Conservation (phyloP, 352 stramenopile species). For the Phytophthora ohioensis region DNA sequence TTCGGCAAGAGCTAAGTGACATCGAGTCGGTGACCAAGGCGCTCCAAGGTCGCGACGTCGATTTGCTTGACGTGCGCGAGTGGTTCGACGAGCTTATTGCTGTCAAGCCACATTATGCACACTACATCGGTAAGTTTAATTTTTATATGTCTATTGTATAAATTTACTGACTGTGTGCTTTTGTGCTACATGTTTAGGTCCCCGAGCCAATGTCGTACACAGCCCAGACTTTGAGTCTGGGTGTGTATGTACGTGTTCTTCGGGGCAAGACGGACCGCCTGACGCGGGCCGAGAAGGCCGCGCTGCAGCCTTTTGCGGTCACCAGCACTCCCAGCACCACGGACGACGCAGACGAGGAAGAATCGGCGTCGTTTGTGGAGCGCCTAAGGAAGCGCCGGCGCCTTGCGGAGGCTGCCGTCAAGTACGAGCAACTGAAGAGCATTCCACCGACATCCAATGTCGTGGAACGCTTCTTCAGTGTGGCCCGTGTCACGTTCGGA, state of each 20-base stretch:
- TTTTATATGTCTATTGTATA: background rate
- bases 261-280: background rate
- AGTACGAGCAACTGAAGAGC: conserved; percentile 8
- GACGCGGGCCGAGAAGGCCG: conserved; percentile 4
- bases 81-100: conserved; percentile 11
- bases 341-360: background rate
- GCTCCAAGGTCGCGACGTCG: background rate
- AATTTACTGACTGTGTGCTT: background rate
- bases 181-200: background rate
- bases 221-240: conserved; percentile 13
- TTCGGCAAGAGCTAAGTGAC: too few relatives aligned
- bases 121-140: background rate
- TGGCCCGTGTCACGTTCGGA: conserved; percentile 1
- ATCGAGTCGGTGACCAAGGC: too few relatives aligned
- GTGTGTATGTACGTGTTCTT: conserved; percentile 8
- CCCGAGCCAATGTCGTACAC: conserved; percentile 11
- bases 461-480: conserved; percentile 12
- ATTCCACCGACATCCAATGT: conserved; percentile 4
- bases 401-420: background rate
- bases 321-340: background rate
- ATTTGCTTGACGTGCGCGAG: conserved; percentile 1
- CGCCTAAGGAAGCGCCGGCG: background rate
- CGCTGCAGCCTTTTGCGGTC: background rate
- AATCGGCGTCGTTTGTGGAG: background rate
- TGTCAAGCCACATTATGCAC: conserved; percentile 1